These are phyloP conservation scores for Chytriomyces confervae DNA, from an alignment of 192 early-diverging fungal genomes.

Conservation along the genomic window DNA sequence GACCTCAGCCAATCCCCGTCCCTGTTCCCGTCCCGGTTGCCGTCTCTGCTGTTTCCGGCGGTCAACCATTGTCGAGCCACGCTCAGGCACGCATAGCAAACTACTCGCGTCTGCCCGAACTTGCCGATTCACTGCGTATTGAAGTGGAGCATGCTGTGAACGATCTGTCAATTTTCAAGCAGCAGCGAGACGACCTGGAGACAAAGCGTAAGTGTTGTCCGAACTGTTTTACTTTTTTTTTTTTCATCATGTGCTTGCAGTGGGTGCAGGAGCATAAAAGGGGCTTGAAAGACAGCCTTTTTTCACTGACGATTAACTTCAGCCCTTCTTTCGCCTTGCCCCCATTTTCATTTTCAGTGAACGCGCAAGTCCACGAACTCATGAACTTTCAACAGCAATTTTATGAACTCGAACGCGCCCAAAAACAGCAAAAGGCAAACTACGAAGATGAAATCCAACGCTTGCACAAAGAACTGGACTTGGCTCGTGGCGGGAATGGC, in stretches of 20 bases:
- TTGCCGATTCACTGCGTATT: constrained; percentile 78
- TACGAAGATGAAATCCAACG: constrained; percentile 90
- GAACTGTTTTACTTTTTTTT: not conserved
- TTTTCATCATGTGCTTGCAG: not conserved
- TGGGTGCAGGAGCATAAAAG: constrained; percentile 27
- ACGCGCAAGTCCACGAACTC: constrained; percentile 80
- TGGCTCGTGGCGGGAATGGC: constrained; percentile 58
- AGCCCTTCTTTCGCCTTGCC: not conserved
- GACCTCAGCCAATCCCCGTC: no score
- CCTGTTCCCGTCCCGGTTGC: no score
- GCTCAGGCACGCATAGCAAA: not conserved
- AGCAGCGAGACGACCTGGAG: constrained; percentile 87
- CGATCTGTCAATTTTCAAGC: constrained; percentile 75
- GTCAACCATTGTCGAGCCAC: no score
- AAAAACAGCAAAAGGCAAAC: constrained; percentile 77
- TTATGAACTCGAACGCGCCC: constrained; percentile 80
- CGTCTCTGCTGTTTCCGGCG: no score
- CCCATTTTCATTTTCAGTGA: constrained; percentile 57
- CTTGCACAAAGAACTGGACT: constrained; percentile 83
- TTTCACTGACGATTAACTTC: not conserved
- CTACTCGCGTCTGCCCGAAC: constrained; percentile 59
- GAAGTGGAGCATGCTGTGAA: constrained; percentile 82
- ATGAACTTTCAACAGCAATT: constrained; percentile 76
- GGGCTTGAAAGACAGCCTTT: not conserved
- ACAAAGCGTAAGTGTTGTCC: constrained; percentile 72